Conservation (phyloP, 1,284 basidiomycete genomes). For the Trametes hirsuta region DNA sequence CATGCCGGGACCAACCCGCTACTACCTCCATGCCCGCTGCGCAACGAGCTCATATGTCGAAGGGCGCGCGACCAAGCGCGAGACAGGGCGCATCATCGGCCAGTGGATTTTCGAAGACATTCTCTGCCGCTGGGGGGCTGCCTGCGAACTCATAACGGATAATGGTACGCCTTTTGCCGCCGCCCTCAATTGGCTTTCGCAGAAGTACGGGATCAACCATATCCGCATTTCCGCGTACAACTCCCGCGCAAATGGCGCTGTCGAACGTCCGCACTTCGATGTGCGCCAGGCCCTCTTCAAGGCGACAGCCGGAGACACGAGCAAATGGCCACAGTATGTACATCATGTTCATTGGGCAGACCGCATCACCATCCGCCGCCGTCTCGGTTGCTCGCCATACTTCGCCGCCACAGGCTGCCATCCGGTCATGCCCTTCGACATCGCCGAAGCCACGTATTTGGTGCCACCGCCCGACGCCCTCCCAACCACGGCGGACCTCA, state of each 20-base stretch:
- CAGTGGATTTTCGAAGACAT: slow-evolving; percentile 34
- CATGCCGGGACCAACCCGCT: slow-evolving; percentile 25
- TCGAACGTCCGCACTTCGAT: slow-evolving; percentile 42
- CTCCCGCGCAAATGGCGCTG: slow-evolving; percentile 42
- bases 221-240: slow-evolving; percentile 51
- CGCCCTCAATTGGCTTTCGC: slow-evolving; percentile 34
- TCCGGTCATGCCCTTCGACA: slow-evolving; percentile 43
- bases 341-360: slow-evolving; percentile 46
- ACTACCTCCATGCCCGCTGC: slow-evolving; percentile 32
- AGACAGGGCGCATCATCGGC: slow-evolving; percentile 16
- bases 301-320: slow-evolving; percentile 36
- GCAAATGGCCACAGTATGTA: slow-evolving; percentile 34
- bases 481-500: slow-evolving; percentile 29
- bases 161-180: slow-evolving; percentile 35
- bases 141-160: slow-evolving; percentile 31
- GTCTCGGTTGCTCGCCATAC: slow-evolving; percentile 41
- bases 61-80: slow-evolving; percentile 19
- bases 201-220: slow-evolving; percentile 40
- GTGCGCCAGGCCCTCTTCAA: slow-evolving; percentile 42
- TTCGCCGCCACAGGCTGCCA: slow-evolving; percentile 41
- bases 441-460: slow-evolving; percentile 44
- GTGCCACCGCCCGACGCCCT: slow-evolving; percentile 22
- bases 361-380: slow-evolving; percentile 34
- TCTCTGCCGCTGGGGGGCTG: slow-evolving; percentile 27
- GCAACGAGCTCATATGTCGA: slow-evolving; percentile 28